Conservation (phyloP, 768 basidiomycete species). For the Tephrocybe sp. region DNA sequence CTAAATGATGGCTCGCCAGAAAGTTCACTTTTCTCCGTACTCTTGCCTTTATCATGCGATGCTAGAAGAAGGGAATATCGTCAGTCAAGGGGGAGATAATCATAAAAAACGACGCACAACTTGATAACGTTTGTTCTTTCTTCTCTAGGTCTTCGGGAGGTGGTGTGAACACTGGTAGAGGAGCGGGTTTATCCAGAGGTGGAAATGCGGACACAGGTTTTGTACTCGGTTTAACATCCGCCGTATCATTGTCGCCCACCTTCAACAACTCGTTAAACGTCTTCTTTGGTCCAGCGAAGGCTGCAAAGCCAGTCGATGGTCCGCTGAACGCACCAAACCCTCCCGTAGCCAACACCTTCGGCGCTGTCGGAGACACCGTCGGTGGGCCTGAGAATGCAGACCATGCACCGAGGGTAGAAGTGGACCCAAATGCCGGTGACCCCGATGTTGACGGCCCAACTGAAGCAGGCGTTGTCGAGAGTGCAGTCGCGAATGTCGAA, state of each 20-base stretch:
- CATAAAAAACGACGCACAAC: not conserved
- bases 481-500: conserved; percentile 32
- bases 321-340: conserved; percentile 56
- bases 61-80: not conserved
- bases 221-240: conserved; percentile 19
- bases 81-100: conserved; percentile 2
- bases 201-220: conserved; percentile 14
- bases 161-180: conserved; percentile 3
- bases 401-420: conserved; percentile 13
- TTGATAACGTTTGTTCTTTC: not conserved
- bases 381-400: conserved; percentile 27
- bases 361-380: conserved; percentile 21
- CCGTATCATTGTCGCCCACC: conserved; percentile 25
- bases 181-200: not conserved
- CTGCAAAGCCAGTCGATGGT: conserved; percentile 36
- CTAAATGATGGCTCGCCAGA: conserved; percentile 28
- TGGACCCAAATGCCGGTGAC: conserved; percentile 21
- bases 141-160: not conserved
- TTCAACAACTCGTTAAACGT: conserved; percentile 66
- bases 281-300: conserved; percentile 38
- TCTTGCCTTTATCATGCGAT: conserved; percentile 1
- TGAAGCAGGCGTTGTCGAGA: conserved; percentile 27
- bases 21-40: conserved; percentile 13
- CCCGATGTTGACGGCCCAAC: conserved; percentile 30
- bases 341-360: conserved; percentile 27